These are phyloP conservation scores for Metarhizium sp. DNA, from an alignment of 2,329 filamentous ascomycete species.

Conservation along the genomic window DNA sequence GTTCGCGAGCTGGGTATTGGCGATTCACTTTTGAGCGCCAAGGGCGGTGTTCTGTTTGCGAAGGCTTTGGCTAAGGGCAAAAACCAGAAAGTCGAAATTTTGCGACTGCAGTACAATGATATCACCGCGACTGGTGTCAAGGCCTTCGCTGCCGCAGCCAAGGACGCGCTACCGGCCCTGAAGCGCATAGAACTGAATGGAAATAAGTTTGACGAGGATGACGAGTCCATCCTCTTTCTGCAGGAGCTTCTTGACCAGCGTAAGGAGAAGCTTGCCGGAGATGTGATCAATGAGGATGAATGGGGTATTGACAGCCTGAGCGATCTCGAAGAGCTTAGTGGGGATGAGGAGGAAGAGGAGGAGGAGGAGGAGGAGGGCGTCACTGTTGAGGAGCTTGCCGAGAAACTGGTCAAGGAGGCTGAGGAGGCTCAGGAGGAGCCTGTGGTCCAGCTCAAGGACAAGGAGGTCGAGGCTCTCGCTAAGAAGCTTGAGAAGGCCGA, in stretches of 20 bases:
- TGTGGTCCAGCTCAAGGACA: constrained; percentile 59
- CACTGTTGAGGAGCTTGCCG: constrained; percentile 53
- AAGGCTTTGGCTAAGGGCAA: constrained; percentile 63
- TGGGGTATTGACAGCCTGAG: constrained; percentile 82
- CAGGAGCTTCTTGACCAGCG: constrained; percentile 65
- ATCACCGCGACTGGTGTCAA: constrained; percentile 71
- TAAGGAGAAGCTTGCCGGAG: constrained; percentile 63
- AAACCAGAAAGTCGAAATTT: constrained; percentile 69
- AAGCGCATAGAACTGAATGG: constrained; percentile 90
- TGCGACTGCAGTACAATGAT: constrained; percentile 90
- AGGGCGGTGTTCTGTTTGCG: constrained; percentile 67
- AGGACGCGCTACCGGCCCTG: constrained; percentile 60
- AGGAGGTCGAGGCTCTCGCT: constrained; percentile 73
- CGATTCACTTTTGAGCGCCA: constrained; percentile 73
- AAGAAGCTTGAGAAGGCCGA: constrained; percentile 64
- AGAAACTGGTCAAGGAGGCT: constrained; percentile 60
- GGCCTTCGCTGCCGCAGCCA: constrained; percentile 58
- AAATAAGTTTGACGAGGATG: constrained; percentile 87
- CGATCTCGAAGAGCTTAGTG: constrained; percentile 72
- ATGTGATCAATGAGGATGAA: constrained; percentile 61
- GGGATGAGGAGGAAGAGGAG: constrained; percentile 60
- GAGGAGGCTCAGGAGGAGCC: constrained; percentile 66
- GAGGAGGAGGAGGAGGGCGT: constrained; percentile 59
- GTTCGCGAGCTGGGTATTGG: constrained; percentile 80
- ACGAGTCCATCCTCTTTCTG: constrained; percentile 59